Percentiles rank a stretch among this genome's conserved stretches.
phyloP scores from a whole-genome alignment of 805 yeast species.

The Saturnispora gosingensis region DNA sequence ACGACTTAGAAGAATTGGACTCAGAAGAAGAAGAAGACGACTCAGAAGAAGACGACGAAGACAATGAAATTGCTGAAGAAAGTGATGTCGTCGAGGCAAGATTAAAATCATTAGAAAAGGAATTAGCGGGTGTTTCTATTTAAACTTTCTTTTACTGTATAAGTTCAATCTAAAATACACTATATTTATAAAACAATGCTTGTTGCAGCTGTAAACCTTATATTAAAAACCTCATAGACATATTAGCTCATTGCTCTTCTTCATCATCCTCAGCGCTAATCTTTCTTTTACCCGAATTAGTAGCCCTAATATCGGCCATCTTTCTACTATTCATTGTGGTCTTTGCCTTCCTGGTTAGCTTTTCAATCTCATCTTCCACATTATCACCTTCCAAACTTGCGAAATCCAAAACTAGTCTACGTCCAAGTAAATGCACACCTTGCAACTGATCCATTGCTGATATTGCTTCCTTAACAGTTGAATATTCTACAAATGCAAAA shows the following conservation, averaged over 20 bases:
- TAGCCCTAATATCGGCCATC: constrained; percentile 53
- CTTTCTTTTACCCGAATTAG: constrained; percentile 66
- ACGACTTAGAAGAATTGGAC: constrained; percentile 82
- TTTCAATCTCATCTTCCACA: constrained; percentile 84
- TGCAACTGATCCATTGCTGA: constrained; percentile 86
- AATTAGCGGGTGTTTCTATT: constrained; percentile 27
- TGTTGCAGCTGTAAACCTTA: not conserved
- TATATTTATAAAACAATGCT: not conserved
- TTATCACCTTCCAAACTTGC: constrained; percentile 76
- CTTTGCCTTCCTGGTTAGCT: constrained; percentile 79
- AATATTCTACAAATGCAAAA: constrained; percentile 93
- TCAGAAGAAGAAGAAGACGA: constrained; percentile 60
- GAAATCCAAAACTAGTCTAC: constrained; percentile 86
- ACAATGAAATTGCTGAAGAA: constrained; percentile 34
- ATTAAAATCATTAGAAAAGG: constrained; percentile 40
- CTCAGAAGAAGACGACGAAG: constrained; percentile 38
- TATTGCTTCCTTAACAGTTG: constrained; percentile 83
- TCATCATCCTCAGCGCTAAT: constrained; percentile 49
- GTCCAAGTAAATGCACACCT: constrained; percentile 94
- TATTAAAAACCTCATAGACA: not conserved
- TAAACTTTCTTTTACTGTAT: not conserved
- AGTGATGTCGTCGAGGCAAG: constrained; percentile 27
- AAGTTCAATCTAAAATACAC: not conserved
- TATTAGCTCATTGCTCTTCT: not conserved
- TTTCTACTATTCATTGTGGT: constrained; percentile 74